Base-by-base conservation (phyloP, 768 basidiomycete species). In the Pisolithus tinctorius region DNA sequence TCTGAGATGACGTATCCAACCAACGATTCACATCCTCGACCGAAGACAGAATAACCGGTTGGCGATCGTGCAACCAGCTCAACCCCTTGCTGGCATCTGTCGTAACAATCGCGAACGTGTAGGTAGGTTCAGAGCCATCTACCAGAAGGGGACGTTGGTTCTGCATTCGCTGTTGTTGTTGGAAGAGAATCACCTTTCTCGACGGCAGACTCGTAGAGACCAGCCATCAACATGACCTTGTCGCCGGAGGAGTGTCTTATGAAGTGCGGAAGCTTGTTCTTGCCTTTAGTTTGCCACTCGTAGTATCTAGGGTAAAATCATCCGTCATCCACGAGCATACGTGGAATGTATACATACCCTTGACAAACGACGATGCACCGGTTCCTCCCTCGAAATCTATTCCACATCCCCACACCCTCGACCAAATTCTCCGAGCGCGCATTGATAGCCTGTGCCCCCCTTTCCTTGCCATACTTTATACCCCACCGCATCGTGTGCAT, bases 401-500 rank as follows among this genome's bases (percentile, higher is more conserved):
- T 82, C 95, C 95, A 98, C 78, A 94, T 86, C 0, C 88, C 87
- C 4, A 81, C 77, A 20, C 85, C 79, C 44, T 84, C 80, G 6
- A 83, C 62, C 29, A 98, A 73, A 48, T 83, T 86, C 68, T 98
- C 95, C 2, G 83, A 75, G 17, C 93, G 82, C 0, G 94, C 93
- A 57, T 98, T 98, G 54, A 89, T 95, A 0, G 94, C 96, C 59
- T 80, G 89, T 39, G 93, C 69, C 0, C 74, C 72, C 6, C 44
- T 5, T 55, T 85, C 81, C 55, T 93, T 88, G 37, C 71, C 67
- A 49, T 78, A 72, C 62, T 89, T 90, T 1, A 94, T 73, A 6
- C 94, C 93, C 93, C 93, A 97, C 52, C 77, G 84, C 90, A 91
- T 92, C 0, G 86, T 85, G 34, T 90, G 87, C 55, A 94, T 64